phyloP scores from a whole-genome alignment of 2,329 filamentous ascomycete genomes.

The Pseudogymnoascus sp. region DNA sequence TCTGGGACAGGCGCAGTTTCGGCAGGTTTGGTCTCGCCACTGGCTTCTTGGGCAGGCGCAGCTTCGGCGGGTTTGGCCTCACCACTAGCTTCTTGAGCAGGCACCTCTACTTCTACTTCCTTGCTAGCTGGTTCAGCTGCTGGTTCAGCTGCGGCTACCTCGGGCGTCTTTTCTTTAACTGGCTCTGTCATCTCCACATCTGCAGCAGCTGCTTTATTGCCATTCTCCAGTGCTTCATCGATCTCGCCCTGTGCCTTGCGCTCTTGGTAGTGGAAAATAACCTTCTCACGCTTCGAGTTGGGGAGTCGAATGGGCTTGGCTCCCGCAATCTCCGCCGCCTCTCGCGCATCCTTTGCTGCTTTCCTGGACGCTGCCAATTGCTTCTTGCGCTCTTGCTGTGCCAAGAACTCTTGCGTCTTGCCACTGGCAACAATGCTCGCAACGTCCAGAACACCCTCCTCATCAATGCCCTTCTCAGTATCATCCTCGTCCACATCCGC shows the following conservation, averaged over 20 bases:
- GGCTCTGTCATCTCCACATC: constrained; percentile 22
- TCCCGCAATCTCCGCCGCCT: constrained; percentile 41
- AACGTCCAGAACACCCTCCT: constrained; percentile 73
- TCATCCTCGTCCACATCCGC: constrained; percentile 24
- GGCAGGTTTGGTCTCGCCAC: constrained; percentile 10
- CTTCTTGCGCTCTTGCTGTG: constrained; percentile 77
- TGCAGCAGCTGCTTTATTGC: constrained; percentile 26
- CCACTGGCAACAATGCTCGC: constrained; percentile 78
- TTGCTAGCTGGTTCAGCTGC: constrained; percentile 18
- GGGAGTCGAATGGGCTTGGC: constrained; percentile 55
- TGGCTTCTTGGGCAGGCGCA: constrained; percentile 10
- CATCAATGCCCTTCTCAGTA: constrained; percentile 38
- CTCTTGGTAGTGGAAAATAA: constrained; percentile 69
- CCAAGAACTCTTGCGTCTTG: constrained; percentile 73
- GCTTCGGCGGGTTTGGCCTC: constrained; percentile 7
- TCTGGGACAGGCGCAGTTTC: constrained; percentile 15
- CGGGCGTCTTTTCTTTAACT: constrained; percentile 23
- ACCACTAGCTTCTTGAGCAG: not conserved
- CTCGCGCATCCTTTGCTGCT: constrained; percentile 49
- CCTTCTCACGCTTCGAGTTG: constrained; percentile 63
- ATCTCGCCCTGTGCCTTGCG: constrained; percentile 44
- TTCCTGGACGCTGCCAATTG: constrained; percentile 57
- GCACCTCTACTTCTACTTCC: constrained; percentile 14
- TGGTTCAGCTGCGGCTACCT: not conserved
- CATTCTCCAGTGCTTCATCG: constrained; percentile 40